These are phyloP conservation scores for Phytophthora idaei DNA, from an alignment of 352 stramenopile genomes.

Conservation along the genomic window DNA sequence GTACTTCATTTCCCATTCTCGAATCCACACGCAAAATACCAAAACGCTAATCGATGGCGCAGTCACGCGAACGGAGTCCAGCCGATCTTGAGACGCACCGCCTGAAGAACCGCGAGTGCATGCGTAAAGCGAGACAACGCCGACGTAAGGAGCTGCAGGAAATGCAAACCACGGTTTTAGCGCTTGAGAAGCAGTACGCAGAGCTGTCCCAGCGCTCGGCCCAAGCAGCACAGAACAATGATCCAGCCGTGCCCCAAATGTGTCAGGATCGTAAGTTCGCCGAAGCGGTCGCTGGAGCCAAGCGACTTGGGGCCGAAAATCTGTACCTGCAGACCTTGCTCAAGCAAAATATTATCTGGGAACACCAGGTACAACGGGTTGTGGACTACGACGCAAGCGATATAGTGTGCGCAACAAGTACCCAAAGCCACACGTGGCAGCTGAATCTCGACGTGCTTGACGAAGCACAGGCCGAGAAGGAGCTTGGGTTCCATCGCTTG, in stretches of 20 bases:
- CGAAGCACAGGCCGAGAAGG: not conserved
- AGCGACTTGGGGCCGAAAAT: not conserved
- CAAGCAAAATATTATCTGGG: not conserved
- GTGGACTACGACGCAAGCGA: not conserved
- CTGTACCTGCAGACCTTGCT: not conserved
- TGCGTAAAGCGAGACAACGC: not conserved
- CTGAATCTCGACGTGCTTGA: not conserved
- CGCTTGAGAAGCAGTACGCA: not conserved
- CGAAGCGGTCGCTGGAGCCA: not conserved
- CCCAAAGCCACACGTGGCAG: not conserved
- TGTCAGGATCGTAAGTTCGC: not conserved
- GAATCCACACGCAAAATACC: not conserved
- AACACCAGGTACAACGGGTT: not conserved
- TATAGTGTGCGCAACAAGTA: not conserved
- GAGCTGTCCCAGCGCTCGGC: not conserved
- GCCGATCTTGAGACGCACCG: not conserved
- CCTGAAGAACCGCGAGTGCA: not conserved
- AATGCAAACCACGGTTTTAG: not conserved
- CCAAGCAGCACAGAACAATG: not conserved
- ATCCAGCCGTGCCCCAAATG: not conserved
- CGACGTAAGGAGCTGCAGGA: not conserved
- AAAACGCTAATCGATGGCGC: not conserved
- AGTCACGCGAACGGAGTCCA: not conserved
- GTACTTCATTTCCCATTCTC: not conserved
- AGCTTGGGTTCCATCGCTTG: not conserved